Percentiles rank a stretch among this genome's conserved stretches.
phyloP scores from a whole-genome alignment of 108 stramenopile genomes.

The Conticribra weissflogii region DNA sequence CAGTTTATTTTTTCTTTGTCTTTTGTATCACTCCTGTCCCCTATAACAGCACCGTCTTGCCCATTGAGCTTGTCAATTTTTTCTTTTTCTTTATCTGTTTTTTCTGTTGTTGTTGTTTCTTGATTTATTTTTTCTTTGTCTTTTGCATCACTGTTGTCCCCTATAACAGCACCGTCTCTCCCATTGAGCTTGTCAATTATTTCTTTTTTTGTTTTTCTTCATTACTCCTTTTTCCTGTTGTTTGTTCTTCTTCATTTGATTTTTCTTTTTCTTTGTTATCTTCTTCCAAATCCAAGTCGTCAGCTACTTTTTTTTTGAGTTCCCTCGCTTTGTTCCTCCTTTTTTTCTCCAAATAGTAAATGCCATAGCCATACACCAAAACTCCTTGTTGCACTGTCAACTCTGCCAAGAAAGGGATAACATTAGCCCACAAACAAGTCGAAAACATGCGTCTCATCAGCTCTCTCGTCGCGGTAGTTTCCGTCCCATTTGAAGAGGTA shows the following conservation, averaged over 20 bases:
- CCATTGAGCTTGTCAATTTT: too few relatives aligned
- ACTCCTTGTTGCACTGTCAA: slow-evolving; percentile 52
- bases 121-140: too few relatives aligned
- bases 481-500: slow-evolving; percentile 34
- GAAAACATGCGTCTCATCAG: slow-evolving; percentile 46
- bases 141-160: too few relatives aligned
- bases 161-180: too few relatives aligned
- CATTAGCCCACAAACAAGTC: slow-evolving; percentile 54
- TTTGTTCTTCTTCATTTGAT: neutral
- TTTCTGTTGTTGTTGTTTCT: too few relatives aligned
- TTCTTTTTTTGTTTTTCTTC: too few relatives aligned
- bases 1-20: too few relatives aligned
- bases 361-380: slow-evolving; percentile 46
- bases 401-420: slow-evolving; percentile 54
- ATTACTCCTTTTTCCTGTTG: neutral
- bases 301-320: neutral
- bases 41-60: too few relatives aligned
- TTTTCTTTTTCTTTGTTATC: neutral
- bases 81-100: too few relatives aligned
- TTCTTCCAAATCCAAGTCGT: slow-evolving; percentile 7
- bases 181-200: too few relatives aligned
- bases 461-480: slow-evolving; percentile 38
- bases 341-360: slow-evolving; percentile 44
- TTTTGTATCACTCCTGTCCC: too few relatives aligned
- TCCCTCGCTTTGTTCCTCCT: slow-evolving; percentile 28